Evolutionary conservation across 139 green algal species (phyloP).

Genomic region (Chlorella ohadii): DNA sequence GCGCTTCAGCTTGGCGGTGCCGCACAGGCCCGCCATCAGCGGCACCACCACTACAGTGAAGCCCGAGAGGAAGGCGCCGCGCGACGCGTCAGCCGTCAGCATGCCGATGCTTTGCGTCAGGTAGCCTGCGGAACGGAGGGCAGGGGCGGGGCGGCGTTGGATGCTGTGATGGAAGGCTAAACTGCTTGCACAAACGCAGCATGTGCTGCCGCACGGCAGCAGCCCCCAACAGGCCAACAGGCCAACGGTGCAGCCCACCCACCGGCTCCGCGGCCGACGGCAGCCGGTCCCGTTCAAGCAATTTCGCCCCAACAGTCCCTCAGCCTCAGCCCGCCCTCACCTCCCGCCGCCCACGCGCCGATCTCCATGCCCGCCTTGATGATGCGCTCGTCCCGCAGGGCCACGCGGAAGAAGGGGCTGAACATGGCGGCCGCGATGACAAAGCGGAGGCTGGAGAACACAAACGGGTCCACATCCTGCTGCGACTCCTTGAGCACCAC

Average conservation of each 20-base stretch:
- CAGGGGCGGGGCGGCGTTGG: background rate
- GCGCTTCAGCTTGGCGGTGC: conserved; percentile 57
- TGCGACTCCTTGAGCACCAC: conserved; percentile 52
- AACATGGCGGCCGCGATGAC: conserved; percentile 53
- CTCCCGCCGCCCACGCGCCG: conserved; percentile 50
- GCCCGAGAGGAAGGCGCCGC: conserved; percentile 76
- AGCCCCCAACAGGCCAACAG: too few species aligned
- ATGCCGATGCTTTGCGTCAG: conserved; percentile 73
- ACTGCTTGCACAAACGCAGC: background rate
- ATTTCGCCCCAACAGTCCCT: too few species aligned
- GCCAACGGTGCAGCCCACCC: too few species aligned
- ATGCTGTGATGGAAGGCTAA: too few species aligned
- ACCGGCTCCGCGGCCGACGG: background rate
- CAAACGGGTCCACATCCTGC: conserved; percentile 38
- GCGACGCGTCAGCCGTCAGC: conserved; percentile 70
- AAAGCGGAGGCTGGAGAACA: conserved; percentile 50
- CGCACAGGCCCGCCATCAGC: conserved; percentile 70
- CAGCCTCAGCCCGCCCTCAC: background rate
- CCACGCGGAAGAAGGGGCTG: conserved; percentile 45
- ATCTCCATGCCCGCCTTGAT: conserved; percentile 52
- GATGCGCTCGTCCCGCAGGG: conserved; percentile 26
- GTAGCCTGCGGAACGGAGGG: conserved; percentile 43
- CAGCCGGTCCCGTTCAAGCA: background rate
- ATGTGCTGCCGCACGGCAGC: background rate
- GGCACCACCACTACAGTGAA: conserved; percentile 87